Evolutionary conservation across 768 basidiomycete genomes (phyloP), one percentile per base, ranked within the genome.

Genomic region (Russula sp.): DNA sequence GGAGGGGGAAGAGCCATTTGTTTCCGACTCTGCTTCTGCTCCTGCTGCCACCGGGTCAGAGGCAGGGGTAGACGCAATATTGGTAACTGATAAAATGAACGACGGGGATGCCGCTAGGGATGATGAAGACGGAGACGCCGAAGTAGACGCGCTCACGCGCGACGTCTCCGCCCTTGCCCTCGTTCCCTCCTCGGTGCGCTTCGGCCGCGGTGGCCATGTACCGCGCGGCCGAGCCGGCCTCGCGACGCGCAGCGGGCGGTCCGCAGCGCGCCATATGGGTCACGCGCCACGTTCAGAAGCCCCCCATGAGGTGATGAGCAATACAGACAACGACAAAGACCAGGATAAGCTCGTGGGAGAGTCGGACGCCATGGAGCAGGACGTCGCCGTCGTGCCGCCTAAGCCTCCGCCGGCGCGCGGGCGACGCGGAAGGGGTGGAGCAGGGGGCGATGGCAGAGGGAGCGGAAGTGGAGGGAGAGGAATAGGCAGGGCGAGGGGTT

Each of bases 181-280:
- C 59, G 82, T 91, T 1, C 89, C 89, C 4, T 74, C 82, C 3
- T 79, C 86, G 0, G 80, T 91, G 47, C 80, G 85, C 13, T 92
- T 92, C 63, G 89, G 89, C 31, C 79, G 88, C 44, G 90, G 90
- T 0, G 85, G 84, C 9, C 7, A 39, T 1, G 45, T 31, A 10
- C 4, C 82, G 79, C 66, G 74, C 71, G 22, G 80, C 80, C 32
- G 85, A 82, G 7, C 51, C 7, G 62, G 56, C 3, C 82, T 86
- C 65, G 76, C 59, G 34, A 63, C 60, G 18, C 61, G 48, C 13
- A 53, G 44, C 34, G 62, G 62, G 22, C 63, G 63, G 9, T 31
- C 57, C 4, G 57, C 27, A 11, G 57, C 52, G 18, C 57, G 57
- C 16, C 52, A 42, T 39, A 27, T 57, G 31, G 42, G 44, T 5